Percentiles rank a stretch among this genome's conserved stretches.
These are phyloP conservation scores for Pyrenula massariospora DNA, from an alignment of 495 filamentous ascomycete genomes.

Conservation along the genomic window DNA sequence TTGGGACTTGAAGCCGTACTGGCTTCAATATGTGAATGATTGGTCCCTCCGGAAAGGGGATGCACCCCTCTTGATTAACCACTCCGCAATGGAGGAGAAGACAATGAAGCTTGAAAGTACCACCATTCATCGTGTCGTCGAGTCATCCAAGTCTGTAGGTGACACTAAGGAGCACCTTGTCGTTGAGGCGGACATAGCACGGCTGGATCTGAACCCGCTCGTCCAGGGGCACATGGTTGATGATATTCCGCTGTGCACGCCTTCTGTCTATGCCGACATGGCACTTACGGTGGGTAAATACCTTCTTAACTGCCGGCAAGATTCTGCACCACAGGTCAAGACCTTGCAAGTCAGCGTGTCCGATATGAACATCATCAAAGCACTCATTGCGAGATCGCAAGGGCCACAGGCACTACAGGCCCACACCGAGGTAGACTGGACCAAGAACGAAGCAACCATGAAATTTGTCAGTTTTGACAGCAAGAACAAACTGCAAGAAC, in stretches of 20 bases:
- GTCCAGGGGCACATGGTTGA: conserved; percentile 29
- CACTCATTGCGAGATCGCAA: conserved; percentile 39
- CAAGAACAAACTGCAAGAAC: conserved; percentile 13
- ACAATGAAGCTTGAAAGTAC: conserved; percentile 24
- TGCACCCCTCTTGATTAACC: too few relatives aligned
- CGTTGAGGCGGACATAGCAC: conserved; percentile 23
- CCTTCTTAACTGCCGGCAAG: conserved; percentile 28
- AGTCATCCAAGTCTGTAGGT: conserved; percentile 22
- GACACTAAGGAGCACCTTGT: conserved; percentile 20
- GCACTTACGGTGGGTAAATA: conserved; percentile 16
- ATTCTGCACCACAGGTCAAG: conserved; percentile 30
- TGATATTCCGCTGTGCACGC: conserved; percentile 25
- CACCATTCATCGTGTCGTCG: conserved; percentile 25
- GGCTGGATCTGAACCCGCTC: conserved; percentile 20
- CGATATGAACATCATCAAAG: conserved; percentile 48
- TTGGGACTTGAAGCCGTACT: conserved; percentile 38
- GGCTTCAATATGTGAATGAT: conserved; percentile 37
- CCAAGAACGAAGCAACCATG: conserved; percentile 18
- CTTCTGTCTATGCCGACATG: conserved; percentile 16
- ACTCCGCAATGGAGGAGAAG: too few relatives aligned
- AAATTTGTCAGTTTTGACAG: conserved; percentile 13
- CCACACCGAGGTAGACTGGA: conserved; percentile 25
- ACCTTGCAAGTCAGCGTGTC: conserved; percentile 40
- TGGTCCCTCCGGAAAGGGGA: conserved; percentile 34
- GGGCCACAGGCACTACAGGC: conserved; percentile 34